Conservation (phyloP, 768 basidiomycete genomes). For the Podaxis sp. region DNA sequence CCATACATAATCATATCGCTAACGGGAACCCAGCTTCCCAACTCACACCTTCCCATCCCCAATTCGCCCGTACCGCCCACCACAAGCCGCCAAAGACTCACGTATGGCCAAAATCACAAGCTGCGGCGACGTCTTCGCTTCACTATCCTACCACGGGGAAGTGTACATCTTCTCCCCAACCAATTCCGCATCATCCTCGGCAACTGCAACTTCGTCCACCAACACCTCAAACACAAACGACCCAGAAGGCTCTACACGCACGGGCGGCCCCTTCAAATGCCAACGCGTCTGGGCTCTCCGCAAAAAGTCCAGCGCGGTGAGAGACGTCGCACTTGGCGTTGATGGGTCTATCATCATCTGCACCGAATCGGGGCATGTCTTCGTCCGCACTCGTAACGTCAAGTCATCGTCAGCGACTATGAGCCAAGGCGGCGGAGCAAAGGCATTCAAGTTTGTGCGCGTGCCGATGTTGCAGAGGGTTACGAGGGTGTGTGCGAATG, state of each 20-base stretch:
- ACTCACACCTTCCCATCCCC: constrained; percentile 73
- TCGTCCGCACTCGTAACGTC: constrained; percentile 66
- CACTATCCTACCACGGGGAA: constrained; percentile 85
- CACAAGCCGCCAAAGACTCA: constrained; percentile 68
- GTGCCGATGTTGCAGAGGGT: constrained; percentile 85
- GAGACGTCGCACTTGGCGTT: constrained; percentile 86
- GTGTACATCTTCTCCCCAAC: constrained; percentile 72
- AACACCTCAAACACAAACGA: constrained; percentile 30
- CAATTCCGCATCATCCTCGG: constrained; percentile 27
- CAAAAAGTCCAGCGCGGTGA: constrained; percentile 83
- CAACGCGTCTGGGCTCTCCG: constrained; percentile 90
- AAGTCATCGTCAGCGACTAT: constrained; percentile 14
- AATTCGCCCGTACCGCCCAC: constrained; percentile 79
- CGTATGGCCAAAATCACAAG: constrained; percentile 78
- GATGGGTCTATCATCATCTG: constrained; percentile 91
- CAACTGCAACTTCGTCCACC: background rate
- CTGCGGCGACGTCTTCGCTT: constrained; percentile 80
- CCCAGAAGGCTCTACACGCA: constrained; percentile 27
- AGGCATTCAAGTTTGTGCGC: constrained; percentile 75
- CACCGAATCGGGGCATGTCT: constrained; percentile 94
- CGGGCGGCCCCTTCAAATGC: constrained; percentile 58
- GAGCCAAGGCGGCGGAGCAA: constrained; percentile 25
- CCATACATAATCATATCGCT: background rate
- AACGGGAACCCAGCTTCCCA: constrained; percentile 57
- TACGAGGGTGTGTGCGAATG: constrained; percentile 79